Evolutionary conservation across 805 yeast species (phyloP).

Genomic region (Sporopachydermia quercuum): DNA sequence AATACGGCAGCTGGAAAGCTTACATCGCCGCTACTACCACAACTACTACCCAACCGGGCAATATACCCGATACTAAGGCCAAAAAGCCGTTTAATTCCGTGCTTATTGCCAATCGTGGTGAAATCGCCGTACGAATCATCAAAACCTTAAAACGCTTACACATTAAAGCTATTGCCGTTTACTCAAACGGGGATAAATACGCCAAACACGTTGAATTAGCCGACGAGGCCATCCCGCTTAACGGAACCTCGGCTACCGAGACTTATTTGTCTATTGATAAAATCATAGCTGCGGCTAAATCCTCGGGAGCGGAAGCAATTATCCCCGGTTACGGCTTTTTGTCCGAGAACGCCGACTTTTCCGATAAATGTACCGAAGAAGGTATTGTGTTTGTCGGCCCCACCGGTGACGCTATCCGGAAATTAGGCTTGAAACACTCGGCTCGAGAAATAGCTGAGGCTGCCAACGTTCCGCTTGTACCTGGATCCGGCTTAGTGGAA

Average conservation of each 20-base stretch:
- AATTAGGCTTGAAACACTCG: slow-evolving; percentile 87
- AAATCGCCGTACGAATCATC: slow-evolving; percentile 90
- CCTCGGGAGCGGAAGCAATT: slow-evolving; percentile 81
- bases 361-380: slow-evolving; percentile 71
- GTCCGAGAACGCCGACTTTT: slow-evolving; percentile 91
- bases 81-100: slow-evolving; percentile 62
- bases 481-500: slow-evolving; percentile 82
- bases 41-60: too few species aligned
- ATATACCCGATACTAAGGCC: slow-evolving; percentile 16
- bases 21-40: slow-evolving; percentile 38
- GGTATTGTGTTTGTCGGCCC: slow-evolving; percentile 96
- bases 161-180: slow-evolving; percentile 73
- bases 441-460: slow-evolving; percentile 85
- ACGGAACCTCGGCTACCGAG: slow-evolving; percentile 79
- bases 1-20: slow-evolving; percentile 76
- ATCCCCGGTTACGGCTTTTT: slow-evolving; percentile 96
- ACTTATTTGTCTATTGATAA: slow-evolving; percentile 80
- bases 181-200: slow-evolving; percentile 80
- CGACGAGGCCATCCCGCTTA: slow-evolving; percentile 64
- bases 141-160: slow-evolving; percentile 70
- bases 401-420: slow-evolving; percentile 80
- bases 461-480: slow-evolving; percentile 93
- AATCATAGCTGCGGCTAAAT: slow-evolving; percentile 73
- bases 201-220: slow-evolving; percentile 78
- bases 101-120: slow-evolving; percentile 95